phyloP scores from a whole-genome alignment of 2,329 filamentous ascomycete species.

The Aspergillus clavatus region DNA sequence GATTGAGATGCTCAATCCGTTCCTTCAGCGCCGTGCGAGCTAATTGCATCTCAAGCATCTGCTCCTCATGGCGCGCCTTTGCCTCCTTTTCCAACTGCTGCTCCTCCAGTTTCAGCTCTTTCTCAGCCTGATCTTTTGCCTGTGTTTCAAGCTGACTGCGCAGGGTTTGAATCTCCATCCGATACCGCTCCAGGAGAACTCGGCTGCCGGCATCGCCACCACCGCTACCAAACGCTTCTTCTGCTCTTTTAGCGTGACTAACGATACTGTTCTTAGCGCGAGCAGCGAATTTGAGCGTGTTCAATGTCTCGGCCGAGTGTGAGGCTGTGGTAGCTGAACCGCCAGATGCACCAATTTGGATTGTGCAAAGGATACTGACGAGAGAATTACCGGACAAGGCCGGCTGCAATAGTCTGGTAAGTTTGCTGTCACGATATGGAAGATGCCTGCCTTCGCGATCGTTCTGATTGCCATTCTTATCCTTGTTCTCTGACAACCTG shows the following conservation, averaged over 20 bases:
- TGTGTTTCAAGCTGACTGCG: conserved; percentile 77
- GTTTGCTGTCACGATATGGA: conserved; percentile 94
- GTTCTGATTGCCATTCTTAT: conserved; percentile 65
- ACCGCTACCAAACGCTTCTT: conserved; percentile 75
- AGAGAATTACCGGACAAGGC: conserved; percentile 89
- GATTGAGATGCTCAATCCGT: conserved; percentile 93
- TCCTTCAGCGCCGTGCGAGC: conserved; percentile 94
- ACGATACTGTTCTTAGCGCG: conserved; percentile 97
- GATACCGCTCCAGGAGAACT: conserved; percentile 85
- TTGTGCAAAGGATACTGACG: conserved; percentile 95
- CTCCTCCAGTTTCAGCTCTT: conserved; percentile 60
- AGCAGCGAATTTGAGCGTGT: conserved; percentile 94
- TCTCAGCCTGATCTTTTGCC: conserved; percentile 60
- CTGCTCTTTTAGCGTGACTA: conserved; percentile 90
- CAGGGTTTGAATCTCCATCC: conserved; percentile 84
- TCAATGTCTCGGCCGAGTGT: conserved; percentile 83
- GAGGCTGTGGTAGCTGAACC: conserved; percentile 66
- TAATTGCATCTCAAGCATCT: conserved; percentile 97
- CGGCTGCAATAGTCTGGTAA: conserved; percentile 86
- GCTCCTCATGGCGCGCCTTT: conserved; percentile 84
- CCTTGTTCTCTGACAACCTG: conserved; percentile 81
- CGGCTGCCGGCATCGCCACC: conserved; percentile 77
- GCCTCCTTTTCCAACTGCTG: conserved; percentile 77
- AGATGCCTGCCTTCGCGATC: conserved; percentile 89
- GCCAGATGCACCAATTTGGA: conserved; percentile 76